Conservation (phyloP, 805 yeast genomes). For the Cyberlindnera galapagoensis region DNA sequence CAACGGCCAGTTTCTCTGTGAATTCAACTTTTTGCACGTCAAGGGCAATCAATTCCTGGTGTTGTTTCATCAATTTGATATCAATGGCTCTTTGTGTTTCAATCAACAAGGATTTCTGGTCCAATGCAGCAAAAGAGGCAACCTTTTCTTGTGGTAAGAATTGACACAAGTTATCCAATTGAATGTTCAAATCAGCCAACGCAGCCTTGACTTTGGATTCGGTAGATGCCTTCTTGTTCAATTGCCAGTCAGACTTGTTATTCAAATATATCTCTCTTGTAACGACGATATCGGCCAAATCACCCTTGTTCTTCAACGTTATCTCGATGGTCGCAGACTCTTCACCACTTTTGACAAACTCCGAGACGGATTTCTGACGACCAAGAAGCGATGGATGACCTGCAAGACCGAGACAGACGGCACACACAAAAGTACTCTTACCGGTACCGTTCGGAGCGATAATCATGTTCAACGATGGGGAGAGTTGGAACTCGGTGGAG, state of each 20-base stretch:
- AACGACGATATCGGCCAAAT: constrained; percentile 36
- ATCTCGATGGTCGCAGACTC: constrained; percentile 29
- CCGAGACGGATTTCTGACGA: constrained; percentile 50
- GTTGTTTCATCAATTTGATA: constrained; percentile 48
- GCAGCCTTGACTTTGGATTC: constrained; percentile 41
- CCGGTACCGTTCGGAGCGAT: constrained; percentile 98
- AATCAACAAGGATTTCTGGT: constrained; percentile 63
- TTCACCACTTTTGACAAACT: constrained; percentile 68
- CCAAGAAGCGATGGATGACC: constrained; percentile 75
- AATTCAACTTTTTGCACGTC: constrained; percentile 37
- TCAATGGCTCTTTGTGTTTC: constrained; percentile 83
- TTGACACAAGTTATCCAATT: constrained; percentile 87
- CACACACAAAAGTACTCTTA: constrained; percentile 88
- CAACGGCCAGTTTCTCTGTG: constrained; percentile 30
- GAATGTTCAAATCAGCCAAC: constrained; percentile 57
- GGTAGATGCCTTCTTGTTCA: constrained; percentile 35
- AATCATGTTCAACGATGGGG: constrained; percentile 83
- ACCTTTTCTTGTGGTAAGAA: constrained; percentile 94
- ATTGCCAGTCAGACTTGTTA: constrained; percentile 44
- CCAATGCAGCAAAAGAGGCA: constrained; percentile 79
- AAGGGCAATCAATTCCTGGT: constrained; percentile 46
- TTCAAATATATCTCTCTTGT: constrained; percentile 27
- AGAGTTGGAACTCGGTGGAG: constrained; percentile 63
- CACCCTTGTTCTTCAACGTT: constrained; percentile 28
- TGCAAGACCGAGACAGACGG: constrained; percentile 81